Evolutionary conservation across 345 rosid species (phyloP).

Genomic region (Orychophragmus violaceus): DNA sequence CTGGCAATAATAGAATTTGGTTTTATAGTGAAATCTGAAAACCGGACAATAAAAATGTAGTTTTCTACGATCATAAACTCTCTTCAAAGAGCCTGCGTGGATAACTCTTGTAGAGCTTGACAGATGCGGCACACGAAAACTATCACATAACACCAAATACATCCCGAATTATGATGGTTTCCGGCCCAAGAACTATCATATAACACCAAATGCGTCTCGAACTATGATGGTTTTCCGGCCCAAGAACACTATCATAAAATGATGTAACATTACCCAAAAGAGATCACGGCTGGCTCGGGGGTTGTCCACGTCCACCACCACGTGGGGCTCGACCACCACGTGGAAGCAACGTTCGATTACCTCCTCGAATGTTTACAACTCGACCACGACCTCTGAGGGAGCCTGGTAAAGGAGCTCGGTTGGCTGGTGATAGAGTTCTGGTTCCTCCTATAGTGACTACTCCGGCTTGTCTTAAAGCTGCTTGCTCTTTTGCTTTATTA

Average conservation of each 20-base stretch:
- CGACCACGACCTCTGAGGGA: constrained; percentile 51
- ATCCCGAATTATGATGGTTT: too few species aligned
- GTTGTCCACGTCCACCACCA: constrained; percentile 40
- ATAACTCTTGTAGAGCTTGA: background rate
- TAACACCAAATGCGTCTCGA: too few species aligned
- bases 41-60: background rate
- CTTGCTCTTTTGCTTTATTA: constrained; percentile 52
- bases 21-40: constrained; percentile 10
- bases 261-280: background rate
- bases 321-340: constrained; percentile 38
- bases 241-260: too few species aligned
- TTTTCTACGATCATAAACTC: background rate
- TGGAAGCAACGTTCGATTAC: constrained; percentile 17
- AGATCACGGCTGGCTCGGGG: constrained; percentile 39
- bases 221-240: too few species aligned
- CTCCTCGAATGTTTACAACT: constrained; percentile 33
- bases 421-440: constrained; percentile 29
- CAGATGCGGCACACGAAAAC: too few species aligned
- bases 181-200: too few species aligned
- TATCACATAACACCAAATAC: too few species aligned
- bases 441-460: constrained; percentile 30
- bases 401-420: constrained; percentile 30
- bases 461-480: constrained; percentile 49
- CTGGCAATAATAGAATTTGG: constrained; percentile 8
- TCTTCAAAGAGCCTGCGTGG: constrained; percentile 3